Percentiles rank a stretch among this genome's conserved stretches.
Evolutionary conservation across 495 filamentous ascomycete species (phyloP).

Genomic region (Articulospora tetracladia): DNA sequence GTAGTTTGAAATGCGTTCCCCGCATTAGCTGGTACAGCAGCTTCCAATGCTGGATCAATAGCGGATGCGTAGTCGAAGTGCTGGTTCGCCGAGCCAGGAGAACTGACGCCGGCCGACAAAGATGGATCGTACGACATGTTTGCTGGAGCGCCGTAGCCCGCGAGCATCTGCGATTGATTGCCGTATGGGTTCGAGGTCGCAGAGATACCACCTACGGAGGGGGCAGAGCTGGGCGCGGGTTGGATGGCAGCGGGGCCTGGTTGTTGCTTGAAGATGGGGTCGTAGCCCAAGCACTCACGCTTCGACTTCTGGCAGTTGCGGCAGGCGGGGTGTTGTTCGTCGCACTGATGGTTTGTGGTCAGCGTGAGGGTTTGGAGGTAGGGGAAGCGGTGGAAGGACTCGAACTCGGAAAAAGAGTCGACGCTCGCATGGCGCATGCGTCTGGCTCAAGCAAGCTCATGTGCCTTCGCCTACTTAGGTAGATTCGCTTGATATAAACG

Average conservation of each 20-base stretch:
- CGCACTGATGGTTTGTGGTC: conserved; percentile 59
- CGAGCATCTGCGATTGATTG: conserved; percentile 32
- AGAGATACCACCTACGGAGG: conserved; percentile 22
- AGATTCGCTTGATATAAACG: conserved; percentile 37
- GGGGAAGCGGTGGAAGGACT: conserved; percentile 1
- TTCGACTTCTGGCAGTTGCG: conserved; percentile 98
- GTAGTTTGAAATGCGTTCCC: conserved; percentile 8
- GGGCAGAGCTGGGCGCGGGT: conserved; percentile 46
- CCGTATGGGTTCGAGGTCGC: conserved; percentile 29
- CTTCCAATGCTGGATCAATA: conserved; percentile 74
- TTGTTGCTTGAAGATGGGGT: conserved; percentile 93
- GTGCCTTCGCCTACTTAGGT: conserved; percentile 46
- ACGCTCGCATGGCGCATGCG: conserved; percentile 22
- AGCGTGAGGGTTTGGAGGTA: conserved; percentile 20
- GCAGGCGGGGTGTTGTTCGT: conserved; percentile 92
- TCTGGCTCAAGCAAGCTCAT: conserved; percentile 32
- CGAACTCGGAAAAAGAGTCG: not conserved
- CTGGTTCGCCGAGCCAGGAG: conserved; percentile 56
- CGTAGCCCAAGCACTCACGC: conserved; percentile 95
- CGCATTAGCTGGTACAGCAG: conserved; percentile 28
- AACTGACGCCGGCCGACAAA: conserved; percentile 35
- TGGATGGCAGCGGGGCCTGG: conserved; percentile 75
- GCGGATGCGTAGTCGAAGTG: conserved; percentile 66
- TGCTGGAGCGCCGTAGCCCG: conserved; percentile 29
- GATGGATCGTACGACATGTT: conserved; percentile 32